Percentiles rank a stretch among this genome's conserved stretches.
phyloP scores from a whole-genome alignment of 352 stramenopile species.

The Phytopythium delawarense region DNA sequence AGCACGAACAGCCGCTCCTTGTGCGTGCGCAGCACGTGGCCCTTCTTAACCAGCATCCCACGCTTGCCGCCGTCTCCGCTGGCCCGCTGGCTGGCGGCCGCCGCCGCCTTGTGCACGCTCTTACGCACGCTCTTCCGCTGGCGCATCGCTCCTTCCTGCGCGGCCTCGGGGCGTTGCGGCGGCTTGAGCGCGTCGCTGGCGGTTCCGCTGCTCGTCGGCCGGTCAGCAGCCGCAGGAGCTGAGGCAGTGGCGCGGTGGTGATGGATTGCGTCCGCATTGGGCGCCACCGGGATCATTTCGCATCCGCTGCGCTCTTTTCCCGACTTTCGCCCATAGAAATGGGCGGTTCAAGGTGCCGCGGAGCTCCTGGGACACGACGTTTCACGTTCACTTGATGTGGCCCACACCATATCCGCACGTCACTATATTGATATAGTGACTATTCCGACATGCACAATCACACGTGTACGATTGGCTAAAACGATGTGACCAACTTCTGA shows the following conservation, averaged over 20 bases:
- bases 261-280: slow-evolving; percentile 5
- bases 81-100: not conserved
- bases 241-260: not conserved
- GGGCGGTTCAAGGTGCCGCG: not conserved
- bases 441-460: not conserved
- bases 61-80: slow-evolving; percentile 11
- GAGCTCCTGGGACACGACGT: not conserved
- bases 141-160: not conserved
- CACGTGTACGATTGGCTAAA: not conserved
- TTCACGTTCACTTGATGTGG: not conserved
- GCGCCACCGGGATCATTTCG: slow-evolving; percentile 5
- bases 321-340: not conserved
- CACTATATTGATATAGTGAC: not conserved
- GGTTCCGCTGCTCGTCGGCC: not conserved
- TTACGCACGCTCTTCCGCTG: not conserved
- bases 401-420: too few relatives aligned
- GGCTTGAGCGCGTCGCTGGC: not conserved
- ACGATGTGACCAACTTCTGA: not conserved
- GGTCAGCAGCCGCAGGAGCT: not conserved
- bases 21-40: slow-evolving; percentile 48
- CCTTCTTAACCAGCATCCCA: slow-evolving; percentile 52
- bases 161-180: not conserved
- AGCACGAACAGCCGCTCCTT: slow-evolving; percentile 54
- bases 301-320: not conserved
- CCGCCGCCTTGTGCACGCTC: not conserved